Base-by-base conservation (phyloP, 2,329 filamentous ascomycete species). In the Fusarium anthophilum region DNA sequence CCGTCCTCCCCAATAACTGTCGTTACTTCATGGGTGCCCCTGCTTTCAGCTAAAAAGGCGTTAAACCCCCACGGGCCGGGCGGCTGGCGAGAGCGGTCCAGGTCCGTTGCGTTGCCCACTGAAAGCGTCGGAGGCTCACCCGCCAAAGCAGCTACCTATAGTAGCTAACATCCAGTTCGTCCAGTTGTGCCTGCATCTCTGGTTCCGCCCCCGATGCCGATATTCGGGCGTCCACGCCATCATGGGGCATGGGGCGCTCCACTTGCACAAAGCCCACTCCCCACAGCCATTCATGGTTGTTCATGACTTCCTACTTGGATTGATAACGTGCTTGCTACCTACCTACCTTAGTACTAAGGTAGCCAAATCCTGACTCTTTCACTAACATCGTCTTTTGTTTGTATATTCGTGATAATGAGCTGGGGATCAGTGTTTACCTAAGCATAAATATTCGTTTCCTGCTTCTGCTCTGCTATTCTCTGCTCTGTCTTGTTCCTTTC, bases 291-390 rank as follows among this genome's bases (percentile, higher is more conserved):
- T 66, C 62, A 74, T 43, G 60, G 66, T 60, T 74, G 66, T 63
- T 74, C 70, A 73, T 74, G 71, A 74, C 63, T 64, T 69, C 53
- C 50, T 45, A 62, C 62, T 67, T 63, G 50, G 63, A 48, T 48
- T 74, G 72, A 69, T 61, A 70, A 73, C 43, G 55, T 61, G 53
- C 47, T 67, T 72, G 53, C 47, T 50, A 28, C 26, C 26, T 41
- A 22, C 12, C 14, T 32, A 35, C 32, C 32, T 12, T 3, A 28
- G 28, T 28, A 37, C 35, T 37, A 18, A 37, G 32, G 32, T 26
- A 45, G 38, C 39, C 17, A 32, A 24, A 48, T 56, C 43, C 51
- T 68, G n/a, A 43, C 48, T 54, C 53, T 59, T 68, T 60, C 58
- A 67, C 38, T 48, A 20, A 39, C 66, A 44, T 68, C 37, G 35